Evolutionary conservation across 768 basidiomycete species (phyloP), one percentile per base, ranked within the genome.

Genomic region (Mycena vitilis): DNA sequence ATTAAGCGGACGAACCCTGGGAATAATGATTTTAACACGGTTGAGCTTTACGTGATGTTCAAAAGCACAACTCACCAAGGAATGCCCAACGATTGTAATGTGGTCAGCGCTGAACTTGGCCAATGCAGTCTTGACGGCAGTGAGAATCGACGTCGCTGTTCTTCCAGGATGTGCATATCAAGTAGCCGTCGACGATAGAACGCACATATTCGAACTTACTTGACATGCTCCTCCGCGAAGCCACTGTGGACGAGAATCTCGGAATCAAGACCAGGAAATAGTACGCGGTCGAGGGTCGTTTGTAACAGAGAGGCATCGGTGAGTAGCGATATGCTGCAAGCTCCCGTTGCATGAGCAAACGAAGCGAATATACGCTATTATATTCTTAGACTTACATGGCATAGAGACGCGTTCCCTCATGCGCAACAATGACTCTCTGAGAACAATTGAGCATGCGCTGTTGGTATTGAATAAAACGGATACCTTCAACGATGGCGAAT

Each of bases 181-280:
- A 40, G 10, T n/a, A 49, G 8, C n/a, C 22, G 2, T 9, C 5
- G 34, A 10, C 16, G 12, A 7, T 7, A 25, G 40, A 25, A 1
- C 12, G 51, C 12, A 60, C 22, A n/a, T 30, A 30, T 30, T 30
- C 5, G 37, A n/a, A 38, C 81, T 37, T 72, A 88, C 88, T 57
- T 67, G 5, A 83, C 80, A 5, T 89, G 88, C 5, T 78, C 81
- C 2, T 72, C 71, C 13, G 62, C 73, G 68, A 89, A 89, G 1
- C 89, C 89, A 36, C 63, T 66, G 66, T 89, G 88, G 5, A 79
- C 81, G 68, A 81, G 15, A 2, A 89, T 77, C 12, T 71, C 60
- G 8, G 82, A 80, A 49, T 74, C 73, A 8, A 89, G 58, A 3
- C 86, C 86, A 0, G 87, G 87, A 78, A 89, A 89, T 11, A 87